phyloP scores from a whole-genome alignment of 2,329 filamentous ascomycete genomes.

The Lasiodiplodia citricola region DNA sequence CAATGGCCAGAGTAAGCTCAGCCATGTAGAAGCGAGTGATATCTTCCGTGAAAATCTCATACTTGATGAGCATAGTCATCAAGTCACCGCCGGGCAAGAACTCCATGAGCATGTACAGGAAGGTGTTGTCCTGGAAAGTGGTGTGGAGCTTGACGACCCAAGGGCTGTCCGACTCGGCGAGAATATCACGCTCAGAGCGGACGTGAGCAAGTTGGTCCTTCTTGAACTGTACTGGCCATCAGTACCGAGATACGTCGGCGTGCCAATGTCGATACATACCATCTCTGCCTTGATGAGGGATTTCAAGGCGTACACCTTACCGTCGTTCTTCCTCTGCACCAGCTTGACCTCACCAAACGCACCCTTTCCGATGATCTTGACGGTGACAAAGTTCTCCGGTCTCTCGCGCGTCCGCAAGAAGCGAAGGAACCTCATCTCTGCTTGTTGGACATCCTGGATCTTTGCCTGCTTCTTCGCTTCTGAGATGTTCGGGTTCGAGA shows the following conservation, averaged over 20 bases:
- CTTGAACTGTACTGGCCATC: constrained; percentile 68
- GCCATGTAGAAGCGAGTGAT: constrained; percentile 99
- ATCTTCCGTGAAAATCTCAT: constrained; percentile 98
- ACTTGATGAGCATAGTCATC: constrained; percentile 99
- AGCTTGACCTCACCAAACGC: constrained; percentile 98
- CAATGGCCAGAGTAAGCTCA: constrained; percentile 96
- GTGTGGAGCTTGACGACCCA: constrained; percentile 99
- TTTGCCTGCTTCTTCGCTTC: constrained; percentile 81
- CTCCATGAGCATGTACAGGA: constrained; percentile 99
- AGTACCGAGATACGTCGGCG: neutral
- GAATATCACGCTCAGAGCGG: constrained; percentile 93
- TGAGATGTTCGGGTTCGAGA: constrained; percentile 76
- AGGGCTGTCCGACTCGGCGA: constrained; percentile 98
- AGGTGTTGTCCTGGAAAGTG: constrained; percentile 95
- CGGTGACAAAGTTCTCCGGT: constrained; percentile 91
- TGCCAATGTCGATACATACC: constrained; percentile 48
- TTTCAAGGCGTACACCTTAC: constrained; percentile 98
- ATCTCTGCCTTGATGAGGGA: constrained; percentile 98
- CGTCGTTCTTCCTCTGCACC: constrained; percentile 93
- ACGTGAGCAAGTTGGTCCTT: constrained; percentile 98
- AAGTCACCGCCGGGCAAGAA: constrained; percentile 97
- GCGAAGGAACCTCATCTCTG: constrained; percentile 90
- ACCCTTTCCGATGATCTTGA: constrained; percentile 99
- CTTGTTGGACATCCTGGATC: constrained; percentile 81
- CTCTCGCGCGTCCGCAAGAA: constrained; percentile 93